Evolutionary conservation across 2,329 filamentous ascomycete genomes (phyloP).

Genomic region (Elsinoe ampelina): DNA sequence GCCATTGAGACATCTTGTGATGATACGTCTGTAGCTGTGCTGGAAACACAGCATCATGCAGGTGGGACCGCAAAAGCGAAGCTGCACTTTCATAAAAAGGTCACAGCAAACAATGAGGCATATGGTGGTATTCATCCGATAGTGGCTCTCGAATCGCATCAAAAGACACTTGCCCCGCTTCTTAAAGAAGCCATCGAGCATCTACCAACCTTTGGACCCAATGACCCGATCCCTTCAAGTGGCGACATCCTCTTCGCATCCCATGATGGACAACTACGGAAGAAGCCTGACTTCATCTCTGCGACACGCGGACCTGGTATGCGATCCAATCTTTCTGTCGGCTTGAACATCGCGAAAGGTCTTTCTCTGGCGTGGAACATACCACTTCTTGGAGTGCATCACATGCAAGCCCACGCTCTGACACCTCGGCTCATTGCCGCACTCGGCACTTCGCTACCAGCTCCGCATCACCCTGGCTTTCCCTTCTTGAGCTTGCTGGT

Average conservation of each 20-base stretch:
- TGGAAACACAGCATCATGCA: slow-evolving; percentile 43
- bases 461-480: slow-evolving; percentile 46
- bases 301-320: slow-evolving; percentile 89
- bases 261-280: slow-evolving; percentile 9
- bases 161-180: slow-evolving; percentile 57
- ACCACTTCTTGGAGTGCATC: slow-evolving; percentile 78
- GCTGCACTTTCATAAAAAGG: slow-evolving; percentile 63
- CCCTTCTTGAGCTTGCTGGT: slow-evolving; percentile 84
- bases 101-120: slow-evolving; percentile 68
- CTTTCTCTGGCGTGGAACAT: slow-evolving; percentile 74
- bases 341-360: slow-evolving; percentile 78
- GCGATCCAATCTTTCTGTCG: slow-evolving; percentile 65
- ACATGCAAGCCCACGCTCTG: slow-evolving; percentile 95
- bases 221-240: slow-evolving; percentile 5
- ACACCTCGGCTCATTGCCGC: slow-evolving; percentile 70
- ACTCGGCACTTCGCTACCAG: slow-evolving; percentile 32
- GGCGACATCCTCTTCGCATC: slow-evolving; percentile 7
- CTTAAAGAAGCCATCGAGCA: slow-evolving; percentile 52
- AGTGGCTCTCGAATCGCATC: slow-evolving; percentile 66
- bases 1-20: slow-evolving; percentile 85
- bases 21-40: slow-evolving; percentile 80
- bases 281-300: slow-evolving; percentile 70
- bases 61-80: slow-evolving; percentile 7
- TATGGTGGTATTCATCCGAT: slow-evolving; percentile 75
- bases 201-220: slow-evolving; percentile 37